Conservation (phyloP, 257 asterid species). For the Solanum gandarillasii region DNA sequence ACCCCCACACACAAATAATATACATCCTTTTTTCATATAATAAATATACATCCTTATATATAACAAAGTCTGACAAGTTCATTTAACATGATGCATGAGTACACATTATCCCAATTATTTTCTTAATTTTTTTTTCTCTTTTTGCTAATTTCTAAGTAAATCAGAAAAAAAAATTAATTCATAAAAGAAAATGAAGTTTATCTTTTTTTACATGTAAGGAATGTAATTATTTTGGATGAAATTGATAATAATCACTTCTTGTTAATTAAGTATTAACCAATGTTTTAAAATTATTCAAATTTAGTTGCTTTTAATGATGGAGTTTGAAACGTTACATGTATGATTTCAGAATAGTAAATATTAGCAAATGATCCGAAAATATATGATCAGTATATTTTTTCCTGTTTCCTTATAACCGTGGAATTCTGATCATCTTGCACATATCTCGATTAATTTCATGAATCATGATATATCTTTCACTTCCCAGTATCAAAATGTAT, state of each 20-base stretch:
- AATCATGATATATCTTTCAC: neutral
- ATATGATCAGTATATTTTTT: no score
- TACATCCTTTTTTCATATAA: neutral
- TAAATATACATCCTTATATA: neutral
- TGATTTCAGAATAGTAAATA: neutral
- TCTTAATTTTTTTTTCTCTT: neutral
- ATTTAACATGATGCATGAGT: neutral
- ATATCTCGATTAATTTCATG: neutral
- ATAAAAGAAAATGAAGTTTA: neutral
- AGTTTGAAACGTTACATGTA: neutral
- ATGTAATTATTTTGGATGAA: neutral
- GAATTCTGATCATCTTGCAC: neutral
- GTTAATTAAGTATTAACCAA: neutral
- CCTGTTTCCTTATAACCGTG: neutral
- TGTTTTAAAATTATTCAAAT: neutral
- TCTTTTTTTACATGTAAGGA: neutral
- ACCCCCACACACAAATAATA: neutral
- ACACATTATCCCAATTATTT: neutral
- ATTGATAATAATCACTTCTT: neutral
- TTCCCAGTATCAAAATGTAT: rapidly evolving
- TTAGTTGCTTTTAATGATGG: neutral
- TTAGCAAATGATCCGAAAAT: neutral
- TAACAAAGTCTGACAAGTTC: neutral
- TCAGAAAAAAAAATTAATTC: neutral
- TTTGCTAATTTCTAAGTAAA: neutral